These are phyloP conservation scores for Calonectria naviculata DNA, from an alignment of 2,329 filamentous ascomycete genomes.

Conservation along the genomic window DNA sequence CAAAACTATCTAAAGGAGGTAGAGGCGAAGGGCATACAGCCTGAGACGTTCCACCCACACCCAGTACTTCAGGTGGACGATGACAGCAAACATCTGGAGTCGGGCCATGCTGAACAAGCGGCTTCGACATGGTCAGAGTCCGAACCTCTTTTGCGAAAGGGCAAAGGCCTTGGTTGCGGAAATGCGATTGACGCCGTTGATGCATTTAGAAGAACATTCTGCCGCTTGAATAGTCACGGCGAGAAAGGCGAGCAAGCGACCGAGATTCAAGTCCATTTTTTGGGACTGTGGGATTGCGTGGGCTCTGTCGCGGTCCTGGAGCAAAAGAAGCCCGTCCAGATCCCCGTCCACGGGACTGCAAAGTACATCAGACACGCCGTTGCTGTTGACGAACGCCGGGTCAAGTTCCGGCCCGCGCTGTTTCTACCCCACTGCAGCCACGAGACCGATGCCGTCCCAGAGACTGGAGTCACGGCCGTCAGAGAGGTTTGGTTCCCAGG, in stretches of 20 bases:
- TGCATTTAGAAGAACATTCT: not conserved
- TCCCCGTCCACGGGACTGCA: not conserved
- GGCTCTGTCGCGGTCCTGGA: not conserved
- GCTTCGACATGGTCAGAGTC: too few relatives aligned
- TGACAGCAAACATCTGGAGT: not conserved
- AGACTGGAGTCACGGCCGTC: not conserved
- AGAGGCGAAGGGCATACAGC: constrained; percentile 40
- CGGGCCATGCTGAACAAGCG: too few relatives aligned
- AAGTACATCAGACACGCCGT: not conserved
- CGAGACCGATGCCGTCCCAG: too few relatives aligned
- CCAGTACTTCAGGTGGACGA: not conserved
- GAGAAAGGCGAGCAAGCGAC: not conserved
- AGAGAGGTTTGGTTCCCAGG: not conserved
- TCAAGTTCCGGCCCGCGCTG: not conserved
- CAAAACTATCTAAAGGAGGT: constrained; percentile 50
- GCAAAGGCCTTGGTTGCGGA: too few relatives aligned
- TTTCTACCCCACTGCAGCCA: not conserved
- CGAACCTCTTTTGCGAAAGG: too few relatives aligned
- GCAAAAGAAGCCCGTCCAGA: not conserved
- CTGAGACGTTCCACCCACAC: not conserved
- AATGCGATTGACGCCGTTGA: not conserved
- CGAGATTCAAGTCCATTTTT: not conserved
- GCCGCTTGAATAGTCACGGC: not conserved
- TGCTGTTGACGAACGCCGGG: not conserved
- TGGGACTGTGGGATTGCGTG: not conserved